These are phyloP conservation scores for Neodidymelliopsis sp. DNA, from an alignment of 2,329 filamentous ascomycete genomes.

Conservation along the genomic window DNA sequence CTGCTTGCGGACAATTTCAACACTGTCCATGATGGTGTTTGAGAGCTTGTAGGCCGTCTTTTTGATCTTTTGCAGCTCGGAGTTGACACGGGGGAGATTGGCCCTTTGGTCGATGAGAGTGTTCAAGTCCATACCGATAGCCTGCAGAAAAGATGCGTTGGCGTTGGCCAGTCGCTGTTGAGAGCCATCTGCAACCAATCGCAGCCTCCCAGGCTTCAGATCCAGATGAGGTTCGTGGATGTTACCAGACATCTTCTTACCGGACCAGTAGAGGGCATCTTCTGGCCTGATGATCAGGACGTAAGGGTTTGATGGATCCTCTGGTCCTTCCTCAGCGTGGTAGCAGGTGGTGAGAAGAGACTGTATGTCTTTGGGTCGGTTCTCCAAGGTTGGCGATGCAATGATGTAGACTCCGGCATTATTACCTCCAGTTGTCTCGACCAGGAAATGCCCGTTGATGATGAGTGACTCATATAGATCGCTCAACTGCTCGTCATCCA, in stretches of 20 bases:
- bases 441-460: constrained; percentile 84
- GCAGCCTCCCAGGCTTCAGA: constrained; percentile 83
- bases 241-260: constrained; percentile 73
- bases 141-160: constrained; percentile 77
- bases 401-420: constrained; percentile 79
- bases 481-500: constrained; percentile 72
- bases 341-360: constrained; percentile 83
- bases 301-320: constrained; percentile 83
- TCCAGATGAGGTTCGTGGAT: constrained; percentile 83
- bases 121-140: constrained; percentile 84
- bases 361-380: constrained; percentile 81
- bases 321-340: constrained; percentile 70
- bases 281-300: constrained; percentile 86
- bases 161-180: constrained; percentile 79
- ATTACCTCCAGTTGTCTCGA: constrained; percentile 74
- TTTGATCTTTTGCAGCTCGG: constrained; percentile 90
- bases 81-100: constrained; percentile 90
- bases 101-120: constrained; percentile 91
- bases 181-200: constrained; percentile 87
- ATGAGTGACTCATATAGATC: constrained; percentile 83
- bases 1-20: constrained; percentile 89
- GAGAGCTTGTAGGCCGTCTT: constrained; percentile 95
- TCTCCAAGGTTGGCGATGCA: constrained; percentile 79
- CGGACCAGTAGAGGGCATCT: constrained; percentile 79
- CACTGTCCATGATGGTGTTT: constrained; percentile 98